Evolutionary conservation across 495 filamentous ascomycete species (phyloP), one percentile per base, ranked within the genome.

Genomic region (Neurospora sp.): DNA sequence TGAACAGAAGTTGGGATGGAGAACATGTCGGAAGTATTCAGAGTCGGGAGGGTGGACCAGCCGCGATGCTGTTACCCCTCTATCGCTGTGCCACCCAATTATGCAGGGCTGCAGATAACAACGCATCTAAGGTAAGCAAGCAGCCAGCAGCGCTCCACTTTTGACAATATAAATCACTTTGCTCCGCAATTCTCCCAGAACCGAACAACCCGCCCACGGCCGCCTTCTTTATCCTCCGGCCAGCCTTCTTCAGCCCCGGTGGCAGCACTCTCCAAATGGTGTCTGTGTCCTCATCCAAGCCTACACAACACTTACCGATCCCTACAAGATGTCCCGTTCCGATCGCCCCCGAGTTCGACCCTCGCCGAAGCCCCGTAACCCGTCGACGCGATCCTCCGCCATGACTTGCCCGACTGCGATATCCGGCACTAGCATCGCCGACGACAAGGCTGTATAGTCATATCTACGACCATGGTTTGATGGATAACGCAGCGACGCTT

Each of bases 201-300:
- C 8, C 8, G 0, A 39, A 20, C 18, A 44, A n/a, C 3, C 44
- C n/a, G 44, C 44, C 8, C 8, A 20, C 8, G 20, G n/a, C 44
- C n/a, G n/a, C 44, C n/a, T 47, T 47, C n/a, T 47, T 20, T 10
- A 1, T 20, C n/a, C 1, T 10, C 8, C 18, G n/a, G 3, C 8
- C 44, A 9, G 8, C 4, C 44, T 1, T 1, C 0, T 20, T 18
- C 6, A 7, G 7, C 10, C 3, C 18, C 18, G 2, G 6, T 1
- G 2, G n/a, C 0, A 16, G 0, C 0, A 18, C 7, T n/a, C 16
- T 18, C 1, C 42, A 3, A n/a, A 44, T n/a, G 42, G 0, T 0
- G 7, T 3, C 7, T 2, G 42, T 0, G 3, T n/a, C 42, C 3
- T 3, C 8, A n/a, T 8, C 16, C 14, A 18, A 42, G 5, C 14